Conservation (phyloP, 306 rosid species). For the Cicer pinnatifidum region DNA sequence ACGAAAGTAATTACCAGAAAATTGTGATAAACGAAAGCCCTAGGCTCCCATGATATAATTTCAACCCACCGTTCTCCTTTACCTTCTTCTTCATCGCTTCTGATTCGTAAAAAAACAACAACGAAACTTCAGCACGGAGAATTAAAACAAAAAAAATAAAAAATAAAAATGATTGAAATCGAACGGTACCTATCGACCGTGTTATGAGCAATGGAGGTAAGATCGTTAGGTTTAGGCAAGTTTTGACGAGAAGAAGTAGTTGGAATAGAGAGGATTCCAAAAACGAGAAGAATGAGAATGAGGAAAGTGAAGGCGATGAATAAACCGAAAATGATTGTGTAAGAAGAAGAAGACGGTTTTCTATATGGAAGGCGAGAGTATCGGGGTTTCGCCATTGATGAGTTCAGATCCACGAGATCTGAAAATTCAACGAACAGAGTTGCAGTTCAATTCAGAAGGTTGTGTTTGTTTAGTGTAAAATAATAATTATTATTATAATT, state of each 20-base stretch:
- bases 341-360: constrained; percentile 59
- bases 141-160: not conserved
- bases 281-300: constrained; percentile 81
- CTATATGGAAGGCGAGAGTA: constrained; percentile 68
- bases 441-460: not conserved
- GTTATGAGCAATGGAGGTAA: constrained; percentile 69
- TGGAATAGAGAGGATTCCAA: constrained; percentile 89
- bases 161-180: not conserved
- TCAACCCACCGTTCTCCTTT: constrained; percentile 82
- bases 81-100: constrained; percentile 55
- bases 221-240: constrained; percentile 78
- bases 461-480: too few relatives aligned
- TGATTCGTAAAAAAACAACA: constrained; percentile 7
- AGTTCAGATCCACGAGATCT: constrained; percentile 42
- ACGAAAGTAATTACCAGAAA: constrained; percentile 66
- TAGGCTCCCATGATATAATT: constrained; percentile 94
- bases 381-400: constrained; percentile 67
- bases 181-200: constrained; percentile 52
- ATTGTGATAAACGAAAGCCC: constrained; percentile 92
- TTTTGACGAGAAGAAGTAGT: constrained; percentile 49
- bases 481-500: too few relatives aligned
- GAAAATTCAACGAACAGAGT: not conserved
- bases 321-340: constrained; percentile 64
- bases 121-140: not conserved
- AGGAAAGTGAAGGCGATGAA: constrained; percentile 78